Base-by-base conservation (phyloP, 148 eudicot genomes). In the Amaranthus palmeri region DNA sequence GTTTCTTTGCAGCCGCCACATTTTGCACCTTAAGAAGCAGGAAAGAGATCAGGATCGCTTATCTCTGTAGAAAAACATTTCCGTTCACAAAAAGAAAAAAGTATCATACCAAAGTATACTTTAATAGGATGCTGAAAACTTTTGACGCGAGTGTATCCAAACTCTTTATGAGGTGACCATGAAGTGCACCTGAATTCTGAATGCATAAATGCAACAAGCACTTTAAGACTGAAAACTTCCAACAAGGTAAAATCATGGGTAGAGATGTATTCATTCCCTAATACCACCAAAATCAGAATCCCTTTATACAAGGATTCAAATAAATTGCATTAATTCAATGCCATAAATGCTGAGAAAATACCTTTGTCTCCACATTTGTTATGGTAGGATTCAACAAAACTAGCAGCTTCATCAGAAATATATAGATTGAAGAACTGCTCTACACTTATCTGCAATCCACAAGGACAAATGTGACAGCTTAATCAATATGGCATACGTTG, bases 41-140 rank as follows among this genome's bases (percentile, higher is more conserved):
- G 43, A 17, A 69, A 49, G 70, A 48, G 61, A 41, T 50, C 57
- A 60, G 72, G 41, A 70, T 11, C 66, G 3, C 8, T 6, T n/a
- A 55, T 40, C 53, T 11, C 44, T 8, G 10, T 11, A 12, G 8
- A 68, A 58, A 44, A 13, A 9, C 5, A 14, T 53, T 6, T 18
- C 36, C 5, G 14, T 10, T 5, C 65, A 63, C 18, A 60, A 10
- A 14, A 12, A 72, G 41, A 65, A 71, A 65, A 17, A 77, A 56
- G 40, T 42, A 12, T 14, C 79, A 73, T 89, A 91, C 98, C 98
- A 77, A 95, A 81, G 79, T 91, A 95, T 15, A 91, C 41, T 79
- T 95, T 95, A 62, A 95, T 85, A 54, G 98, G 98, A 78, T 95
- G 98, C 74, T 85, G 92, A 78, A 95, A 91, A 41, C 86, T 85